Conservation (phyloP, 768 basidiomycete genomes). For the Mrakia gelida region DNA sequence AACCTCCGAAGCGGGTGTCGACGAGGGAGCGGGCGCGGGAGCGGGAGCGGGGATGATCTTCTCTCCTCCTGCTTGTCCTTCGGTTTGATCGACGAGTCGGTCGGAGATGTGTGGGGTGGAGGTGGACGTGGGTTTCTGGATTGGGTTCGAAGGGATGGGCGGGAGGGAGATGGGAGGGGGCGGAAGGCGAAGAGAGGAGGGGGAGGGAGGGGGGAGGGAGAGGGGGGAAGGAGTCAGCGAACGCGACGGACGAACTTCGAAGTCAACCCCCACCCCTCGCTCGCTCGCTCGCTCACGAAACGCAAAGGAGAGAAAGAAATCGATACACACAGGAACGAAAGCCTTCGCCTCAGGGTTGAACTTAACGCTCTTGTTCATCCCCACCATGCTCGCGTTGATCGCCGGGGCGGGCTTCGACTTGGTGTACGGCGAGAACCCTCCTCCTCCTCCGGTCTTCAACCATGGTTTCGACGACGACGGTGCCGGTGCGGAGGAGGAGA, state of each 20-base stretch:
- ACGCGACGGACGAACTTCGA: too few relatives aligned
- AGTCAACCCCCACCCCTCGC: too few relatives aligned
- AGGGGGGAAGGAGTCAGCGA: too few relatives aligned
- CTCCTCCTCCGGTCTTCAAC: constrained; percentile 51
- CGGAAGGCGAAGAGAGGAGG: background rate
- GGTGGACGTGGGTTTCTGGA: background rate
- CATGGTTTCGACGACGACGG: background rate
- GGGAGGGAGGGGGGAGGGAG: background rate
- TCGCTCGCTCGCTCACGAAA: too few relatives aligned
- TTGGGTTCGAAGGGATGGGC: too few relatives aligned
- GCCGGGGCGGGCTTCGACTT: background rate
- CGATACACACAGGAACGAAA: constrained; percentile 32
- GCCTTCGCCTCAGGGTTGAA: constrained; percentile 49
- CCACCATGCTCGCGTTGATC: constrained; percentile 44
- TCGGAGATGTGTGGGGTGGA: constrained; percentile 16
- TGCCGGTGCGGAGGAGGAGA: background rate
- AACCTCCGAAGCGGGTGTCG: background rate
- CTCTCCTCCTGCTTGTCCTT: constrained; percentile 22
- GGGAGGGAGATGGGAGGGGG: background rate
- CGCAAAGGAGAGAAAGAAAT: background rate
- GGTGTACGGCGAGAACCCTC: constrained; percentile 33
- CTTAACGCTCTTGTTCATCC: constrained; percentile 62
- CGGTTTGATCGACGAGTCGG: constrained; percentile 16
- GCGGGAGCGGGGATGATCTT: constrained; percentile 22
- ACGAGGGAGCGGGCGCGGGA: background rate